A percentile compares a stretch with the other conserved stretches of the same genome.
phyloP scores from a whole-genome alignment of 2,329 filamentous ascomycete species.

The Aspergillus sergii region DNA sequence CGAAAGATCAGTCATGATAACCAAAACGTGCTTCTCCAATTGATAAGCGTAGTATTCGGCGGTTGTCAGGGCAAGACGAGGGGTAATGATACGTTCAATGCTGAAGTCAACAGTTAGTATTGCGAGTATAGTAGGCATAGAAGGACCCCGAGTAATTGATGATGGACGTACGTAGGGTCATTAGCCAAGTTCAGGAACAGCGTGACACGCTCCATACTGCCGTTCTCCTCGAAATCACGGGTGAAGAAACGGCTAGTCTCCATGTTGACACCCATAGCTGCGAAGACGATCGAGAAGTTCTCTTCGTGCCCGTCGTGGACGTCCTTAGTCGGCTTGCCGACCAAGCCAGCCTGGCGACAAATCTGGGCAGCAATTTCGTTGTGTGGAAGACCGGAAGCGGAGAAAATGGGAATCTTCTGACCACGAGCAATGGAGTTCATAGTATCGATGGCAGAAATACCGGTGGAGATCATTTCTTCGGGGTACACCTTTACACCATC shows the following conservation, averaged over 20 bases:
- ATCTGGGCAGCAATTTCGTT: constrained; percentile 99
- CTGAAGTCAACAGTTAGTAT: constrained; percentile 49
- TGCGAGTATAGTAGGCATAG: neutral
- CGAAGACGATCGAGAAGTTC: constrained; percentile 99
- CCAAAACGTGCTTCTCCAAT: constrained; percentile 98
- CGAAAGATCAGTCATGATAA: constrained; percentile 96
- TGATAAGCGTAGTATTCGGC: constrained; percentile 99
- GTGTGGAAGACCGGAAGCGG: constrained; percentile 94
- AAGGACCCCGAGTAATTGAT: neutral
- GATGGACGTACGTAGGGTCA: constrained; percentile 79
- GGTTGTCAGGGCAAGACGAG: constrained; percentile 94
- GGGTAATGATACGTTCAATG: constrained; percentile 99
- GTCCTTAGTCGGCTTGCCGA: constrained; percentile 90
- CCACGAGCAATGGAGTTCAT: constrained; percentile 98
- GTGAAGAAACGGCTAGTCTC: constrained; percentile 99
- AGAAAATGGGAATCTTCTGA: constrained; percentile 99
- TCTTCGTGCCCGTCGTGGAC: constrained; percentile 96
- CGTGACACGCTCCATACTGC: constrained; percentile 94
- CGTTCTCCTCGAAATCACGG: constrained; percentile 97
- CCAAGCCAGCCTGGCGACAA: constrained; percentile 92
- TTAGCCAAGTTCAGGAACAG: constrained; percentile 99
- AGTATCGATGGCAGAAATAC: constrained; percentile 98
- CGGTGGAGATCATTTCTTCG: constrained; percentile 99
- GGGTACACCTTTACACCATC: constrained; percentile 74
- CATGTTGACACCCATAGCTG: constrained; percentile 99